These are phyloP conservation scores for Ploettnerulaceae sp. DNA, from an alignment of 2,329 filamentous ascomycete species.

Conservation along the genomic window DNA sequence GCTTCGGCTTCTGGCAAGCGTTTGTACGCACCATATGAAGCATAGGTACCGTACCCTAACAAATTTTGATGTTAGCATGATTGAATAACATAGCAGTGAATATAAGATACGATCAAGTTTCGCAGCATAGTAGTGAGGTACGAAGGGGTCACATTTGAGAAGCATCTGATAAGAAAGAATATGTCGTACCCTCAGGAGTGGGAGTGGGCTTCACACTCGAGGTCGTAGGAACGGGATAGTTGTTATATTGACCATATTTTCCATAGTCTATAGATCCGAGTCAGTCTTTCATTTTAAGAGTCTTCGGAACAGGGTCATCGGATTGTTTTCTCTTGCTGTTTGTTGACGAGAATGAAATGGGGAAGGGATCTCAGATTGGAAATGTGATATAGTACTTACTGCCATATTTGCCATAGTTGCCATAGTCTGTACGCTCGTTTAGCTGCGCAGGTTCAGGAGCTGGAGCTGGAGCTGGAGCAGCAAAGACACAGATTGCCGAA, in stretches of 20 bases:
- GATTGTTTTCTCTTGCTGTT: neutral
- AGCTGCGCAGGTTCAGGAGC: neutral
- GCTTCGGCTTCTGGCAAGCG: conserved; percentile 3
- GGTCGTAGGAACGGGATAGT: conserved; percentile 11
- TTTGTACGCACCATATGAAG: conserved; percentile 11
- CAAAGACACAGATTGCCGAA: conserved; percentile 15
- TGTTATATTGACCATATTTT: conserved; percentile 11
- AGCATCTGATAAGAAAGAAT: neutral
- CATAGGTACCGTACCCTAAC: conserved; percentile 5
- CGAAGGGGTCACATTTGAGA: too few relatives aligned
- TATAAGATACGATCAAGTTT: neutral
- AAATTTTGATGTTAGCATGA: too few relatives aligned
- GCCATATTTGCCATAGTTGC: conserved; percentile 17
- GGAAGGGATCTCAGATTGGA: neutral
- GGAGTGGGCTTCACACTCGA: conserved; percentile 1
- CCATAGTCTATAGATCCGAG: conserved; percentile 13
- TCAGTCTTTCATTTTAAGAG: too few relatives aligned
- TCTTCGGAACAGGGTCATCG: neutral
- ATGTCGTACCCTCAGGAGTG: neutral
- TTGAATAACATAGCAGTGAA: too few relatives aligned
- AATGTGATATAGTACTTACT: neutral
- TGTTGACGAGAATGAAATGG: neutral
- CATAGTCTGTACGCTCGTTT: conserved; percentile 4
- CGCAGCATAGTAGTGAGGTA: neutral
- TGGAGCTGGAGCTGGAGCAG: conserved; percentile 17